Conservation (phyloP, 805 yeast species). For the Wickerhamiella shivajii region DNA sequence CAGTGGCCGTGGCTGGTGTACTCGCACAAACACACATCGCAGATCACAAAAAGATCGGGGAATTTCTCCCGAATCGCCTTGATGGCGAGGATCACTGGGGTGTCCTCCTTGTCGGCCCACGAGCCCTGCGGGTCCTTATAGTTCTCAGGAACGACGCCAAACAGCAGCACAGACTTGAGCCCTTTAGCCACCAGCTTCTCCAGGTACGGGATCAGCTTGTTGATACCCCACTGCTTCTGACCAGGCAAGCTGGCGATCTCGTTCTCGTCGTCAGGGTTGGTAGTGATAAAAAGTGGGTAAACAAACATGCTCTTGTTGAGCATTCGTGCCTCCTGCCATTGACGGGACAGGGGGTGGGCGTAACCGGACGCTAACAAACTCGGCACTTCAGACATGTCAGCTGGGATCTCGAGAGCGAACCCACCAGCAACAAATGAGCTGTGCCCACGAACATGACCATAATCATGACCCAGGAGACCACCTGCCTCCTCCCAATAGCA, state of each 20-base stretch:
- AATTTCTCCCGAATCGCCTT: constrained; percentile 46
- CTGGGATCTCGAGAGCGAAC: too few relatives aligned
- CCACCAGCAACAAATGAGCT: not conserved
- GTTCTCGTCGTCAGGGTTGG: constrained; percentile 64
- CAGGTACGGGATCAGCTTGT: constrained; percentile 61
- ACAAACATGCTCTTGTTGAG: constrained; percentile 79
- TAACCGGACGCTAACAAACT: constrained; percentile 88
- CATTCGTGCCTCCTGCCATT: constrained; percentile 83
- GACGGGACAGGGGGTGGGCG: constrained; percentile 74
- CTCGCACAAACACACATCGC: constrained; percentile 95
- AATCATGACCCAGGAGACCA: constrained; percentile 30
- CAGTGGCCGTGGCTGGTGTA: constrained; percentile 98
- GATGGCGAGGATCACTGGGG: constrained; percentile 80
- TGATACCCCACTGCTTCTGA: constrained; percentile 75
- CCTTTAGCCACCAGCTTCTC: constrained; percentile 63
- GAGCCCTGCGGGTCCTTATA: constrained; percentile 72
- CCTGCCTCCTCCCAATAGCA: constrained; percentile 53
- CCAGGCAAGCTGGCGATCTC: constrained; percentile 69
- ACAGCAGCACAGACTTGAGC: constrained; percentile 67
- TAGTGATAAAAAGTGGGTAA: constrained; percentile 79
- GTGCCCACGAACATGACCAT: constrained; percentile 11
- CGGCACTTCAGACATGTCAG: constrained; percentile 34
- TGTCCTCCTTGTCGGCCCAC: constrained; percentile 89
- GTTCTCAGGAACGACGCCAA: constrained; percentile 71
- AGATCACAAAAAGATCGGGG: constrained; percentile 75